Conservation (phyloP, 495 filamentous ascomycete species). For the Aspergillus avenaceus region DNA sequence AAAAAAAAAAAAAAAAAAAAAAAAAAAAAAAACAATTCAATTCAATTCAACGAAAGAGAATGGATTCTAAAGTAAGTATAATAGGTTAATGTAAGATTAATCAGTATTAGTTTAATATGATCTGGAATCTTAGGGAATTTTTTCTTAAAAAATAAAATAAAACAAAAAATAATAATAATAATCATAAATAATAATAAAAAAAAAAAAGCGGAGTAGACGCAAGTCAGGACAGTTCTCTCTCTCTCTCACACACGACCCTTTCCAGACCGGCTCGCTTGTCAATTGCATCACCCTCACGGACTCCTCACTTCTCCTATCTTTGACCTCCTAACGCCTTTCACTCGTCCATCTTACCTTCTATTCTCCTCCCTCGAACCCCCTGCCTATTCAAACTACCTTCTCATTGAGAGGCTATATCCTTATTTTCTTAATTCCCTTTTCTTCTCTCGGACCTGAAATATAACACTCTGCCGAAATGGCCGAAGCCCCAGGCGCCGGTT, state of each 20-base stretch:
- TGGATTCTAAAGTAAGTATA: too few relatives aligned
- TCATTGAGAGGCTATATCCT: neutral
- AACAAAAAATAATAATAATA: too few relatives aligned
- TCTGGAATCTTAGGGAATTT: too few relatives aligned
- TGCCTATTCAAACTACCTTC: conserved; percentile 11
- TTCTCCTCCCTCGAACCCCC: conserved; percentile 7
- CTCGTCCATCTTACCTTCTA: conserved; percentile 16
- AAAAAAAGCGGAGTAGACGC: neutral
- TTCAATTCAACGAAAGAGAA: too few relatives aligned
- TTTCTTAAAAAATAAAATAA: neutral
- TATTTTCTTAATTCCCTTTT: neutral
- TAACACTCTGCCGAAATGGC: conserved; percentile 17
- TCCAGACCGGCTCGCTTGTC: conserved; percentile 15
- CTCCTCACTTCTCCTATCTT: conserved; percentile 23
- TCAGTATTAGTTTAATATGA: too few relatives aligned
- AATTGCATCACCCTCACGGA: conserved; percentile 35
- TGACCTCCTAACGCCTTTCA: conserved; percentile 20
- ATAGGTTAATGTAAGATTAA: too few relatives aligned
- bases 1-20: neutral
- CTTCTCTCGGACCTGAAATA: conserved; percentile 5
- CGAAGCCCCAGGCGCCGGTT: conserved; percentile 12
- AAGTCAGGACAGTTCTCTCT: neutral
- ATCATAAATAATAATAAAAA: too few relatives aligned
- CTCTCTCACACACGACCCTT: conserved; percentile 17
- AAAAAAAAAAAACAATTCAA: neutral